These are phyloP conservation scores for Populus davidiana DNA, from an alignment of 345 rosid species.

Conservation along the genomic window DNA sequence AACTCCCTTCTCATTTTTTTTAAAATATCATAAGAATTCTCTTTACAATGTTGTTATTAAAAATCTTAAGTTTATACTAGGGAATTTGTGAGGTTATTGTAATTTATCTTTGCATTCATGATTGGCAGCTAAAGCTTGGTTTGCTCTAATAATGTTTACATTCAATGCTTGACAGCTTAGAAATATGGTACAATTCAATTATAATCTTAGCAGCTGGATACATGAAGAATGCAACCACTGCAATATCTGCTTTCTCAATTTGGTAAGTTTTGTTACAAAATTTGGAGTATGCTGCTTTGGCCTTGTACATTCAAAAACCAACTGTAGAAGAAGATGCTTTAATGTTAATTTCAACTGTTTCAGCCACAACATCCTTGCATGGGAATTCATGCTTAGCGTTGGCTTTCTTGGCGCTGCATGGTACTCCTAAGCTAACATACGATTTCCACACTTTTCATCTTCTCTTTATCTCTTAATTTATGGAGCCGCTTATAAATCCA, in stretches of 20 bases:
- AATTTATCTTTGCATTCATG: too few relatives aligned
- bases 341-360: background rate
- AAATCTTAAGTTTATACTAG: too few relatives aligned
- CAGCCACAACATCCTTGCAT: slow-evolving; percentile 39
- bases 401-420: slow-evolving; percentile 34
- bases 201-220: slow-evolving; percentile 70
- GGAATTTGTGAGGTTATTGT: too few relatives aligned
- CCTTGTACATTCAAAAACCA: too few relatives aligned
- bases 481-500: too few relatives aligned
- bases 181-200: slow-evolving; percentile 70
- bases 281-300: too few relatives aligned
- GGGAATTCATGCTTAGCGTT: slow-evolving; percentile 38
- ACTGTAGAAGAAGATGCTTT: too few relatives aligned
- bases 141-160: background rate
- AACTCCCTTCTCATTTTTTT: too few relatives aligned
- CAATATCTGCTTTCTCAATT: slow-evolving; percentile 80
- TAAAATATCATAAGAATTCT: too few relatives aligned
- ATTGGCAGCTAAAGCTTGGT: background rate
- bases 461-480: too few relatives aligned
- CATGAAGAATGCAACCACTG: slow-evolving; percentile 48
- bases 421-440: slow-evolving; percentile 7
- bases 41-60: too few relatives aligned
- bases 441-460: too few relatives aligned
- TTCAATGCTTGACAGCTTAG: slow-evolving; percentile 43
- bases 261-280: slow-evolving; percentile 44